These are phyloP conservation scores for Conoideocrella luteorostrata DNA, from an alignment of 2,329 filamentous ascomycete species.

Conservation along the genomic window DNA sequence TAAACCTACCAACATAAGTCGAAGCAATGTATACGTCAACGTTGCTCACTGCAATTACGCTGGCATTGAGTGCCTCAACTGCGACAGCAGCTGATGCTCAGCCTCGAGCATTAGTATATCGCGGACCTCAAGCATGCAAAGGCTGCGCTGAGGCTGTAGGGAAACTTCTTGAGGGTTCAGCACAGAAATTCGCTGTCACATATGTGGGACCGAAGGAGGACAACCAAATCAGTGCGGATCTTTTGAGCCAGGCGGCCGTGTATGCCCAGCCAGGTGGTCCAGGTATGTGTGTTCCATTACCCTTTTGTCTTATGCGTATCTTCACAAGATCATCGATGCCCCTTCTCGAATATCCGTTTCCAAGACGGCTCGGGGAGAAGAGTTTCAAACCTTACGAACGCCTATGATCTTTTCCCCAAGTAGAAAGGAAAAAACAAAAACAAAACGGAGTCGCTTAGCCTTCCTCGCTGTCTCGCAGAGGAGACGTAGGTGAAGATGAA, in stretches of 20 bases:
- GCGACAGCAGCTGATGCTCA: neutral
- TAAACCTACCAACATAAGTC: no score
- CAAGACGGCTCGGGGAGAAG: no score
- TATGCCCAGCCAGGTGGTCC: slow-evolving; percentile 16
- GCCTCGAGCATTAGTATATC: slow-evolving; percentile 16
- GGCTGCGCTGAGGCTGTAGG: slow-evolving; percentile 15
- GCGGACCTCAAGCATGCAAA: slow-evolving; percentile 13
- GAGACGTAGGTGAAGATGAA: no score
- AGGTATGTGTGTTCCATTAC: slow-evolving; percentile 6
- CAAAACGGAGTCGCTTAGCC: no score
- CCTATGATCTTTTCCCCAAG: no score
- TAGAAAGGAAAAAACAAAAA: no score
- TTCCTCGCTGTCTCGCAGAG: no score
- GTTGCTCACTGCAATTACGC: neutral
- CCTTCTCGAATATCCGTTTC: no score
- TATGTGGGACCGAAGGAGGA: slow-evolving; percentile 15
- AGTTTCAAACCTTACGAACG: no score
- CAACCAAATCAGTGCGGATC: slow-evolving; percentile 9
- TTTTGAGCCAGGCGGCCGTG: slow-evolving; percentile 10
- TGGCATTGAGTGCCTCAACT: neutral
- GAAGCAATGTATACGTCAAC: neutral
- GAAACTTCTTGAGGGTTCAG: slow-evolving; percentile 14
- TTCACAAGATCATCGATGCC: no score
- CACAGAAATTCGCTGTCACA: slow-evolving; percentile 13
- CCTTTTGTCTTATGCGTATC: neutral